Conservation (phyloP, 805 yeast species). For the Wickerhamiella spandovensis region DNA sequence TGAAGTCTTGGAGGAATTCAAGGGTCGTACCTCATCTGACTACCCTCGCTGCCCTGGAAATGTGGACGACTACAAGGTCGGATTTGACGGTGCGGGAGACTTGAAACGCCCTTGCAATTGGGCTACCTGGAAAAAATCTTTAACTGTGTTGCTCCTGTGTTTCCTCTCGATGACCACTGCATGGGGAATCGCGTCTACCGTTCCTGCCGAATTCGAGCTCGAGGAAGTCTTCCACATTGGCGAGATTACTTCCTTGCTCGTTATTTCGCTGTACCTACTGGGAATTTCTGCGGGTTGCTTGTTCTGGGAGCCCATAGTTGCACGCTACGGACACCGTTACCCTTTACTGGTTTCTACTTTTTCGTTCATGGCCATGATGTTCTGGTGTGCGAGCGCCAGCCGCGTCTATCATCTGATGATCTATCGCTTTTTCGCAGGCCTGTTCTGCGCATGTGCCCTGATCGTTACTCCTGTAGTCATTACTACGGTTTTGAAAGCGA, state of each 20-base stretch:
- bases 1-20: background rate
- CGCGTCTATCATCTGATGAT: constrained; percentile 30
- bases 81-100: constrained; percentile 26
- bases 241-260: constrained; percentile 51
- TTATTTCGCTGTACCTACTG: constrained; percentile 65
- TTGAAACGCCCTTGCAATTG: constrained; percentile 45
- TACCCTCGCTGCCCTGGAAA: background rate
- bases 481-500: background rate
- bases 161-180: constrained; percentile 47
- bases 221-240: constrained; percentile 46
- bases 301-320: constrained; percentile 80
- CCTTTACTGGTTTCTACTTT: constrained; percentile 41
- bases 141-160: constrained; percentile 30
- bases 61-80: constrained; percentile 8
- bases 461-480: background rate
- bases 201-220: constrained; percentile 37
- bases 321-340: constrained; percentile 54
- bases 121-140: constrained; percentile 22
- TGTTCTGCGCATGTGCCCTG: background rate
- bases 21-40: background rate
- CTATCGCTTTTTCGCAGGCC: constrained; percentile 67
- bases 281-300: constrained; percentile 91
- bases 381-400: constrained; percentile 12
- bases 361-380: constrained; percentile 15
- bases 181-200: constrained; percentile 43